These are phyloP conservation scores for Cyclotella kingstonii DNA, from an alignment of 108 stramenopile genomes.

Conservation along the genomic window DNA sequence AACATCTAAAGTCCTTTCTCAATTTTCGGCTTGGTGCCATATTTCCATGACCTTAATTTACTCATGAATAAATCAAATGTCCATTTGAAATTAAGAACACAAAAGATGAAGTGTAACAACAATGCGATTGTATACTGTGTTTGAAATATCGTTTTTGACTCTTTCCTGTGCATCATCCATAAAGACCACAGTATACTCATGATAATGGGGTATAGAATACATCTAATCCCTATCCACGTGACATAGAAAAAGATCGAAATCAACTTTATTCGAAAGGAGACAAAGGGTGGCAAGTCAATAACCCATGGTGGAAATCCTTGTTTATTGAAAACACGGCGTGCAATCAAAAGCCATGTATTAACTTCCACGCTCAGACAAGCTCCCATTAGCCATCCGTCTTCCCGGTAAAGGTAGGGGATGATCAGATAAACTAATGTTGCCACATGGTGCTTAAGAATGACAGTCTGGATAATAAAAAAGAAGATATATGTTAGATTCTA, in stretches of 20 bases:
- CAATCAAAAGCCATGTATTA: conserved; percentile 91
- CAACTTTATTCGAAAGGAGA: conserved; percentile 79
- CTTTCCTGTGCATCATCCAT: conserved; percentile 19
- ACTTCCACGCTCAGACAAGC: conserved; percentile 82
- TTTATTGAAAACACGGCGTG: conserved; percentile 87
- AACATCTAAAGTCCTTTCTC: conserved; percentile 46
- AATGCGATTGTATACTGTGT: conserved; percentile 46
- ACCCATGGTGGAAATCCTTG: conserved; percentile 83
- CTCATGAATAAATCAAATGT: conserved; percentile 75
- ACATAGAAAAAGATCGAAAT: conserved; percentile 74
- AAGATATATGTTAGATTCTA: neutral
- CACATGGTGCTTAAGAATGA: conserved; percentile 84
- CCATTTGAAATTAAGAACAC: conserved; percentile 83
- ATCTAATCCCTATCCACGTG: conserved; percentile 75
- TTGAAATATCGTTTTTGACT: conserved; percentile 12
- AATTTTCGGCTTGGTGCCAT: conserved; percentile 27
- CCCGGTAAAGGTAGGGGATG: conserved; percentile 53
- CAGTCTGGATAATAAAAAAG: no score
- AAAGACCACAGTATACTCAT: conserved; percentile 41
- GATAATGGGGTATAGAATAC: conserved; percentile 59
- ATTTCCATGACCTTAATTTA: conserved; percentile 49
- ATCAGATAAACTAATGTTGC: conserved; percentile 73
- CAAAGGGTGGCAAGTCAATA: conserved; percentile 59
- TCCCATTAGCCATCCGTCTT: conserved; percentile 82
- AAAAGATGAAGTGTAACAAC: conserved; percentile 63